A percentile compares a stretch with the other conserved stretches of the same genome.
Conservation (phyloP, 768 basidiomycete genomes). For the Tylopilus sp. region DNA sequence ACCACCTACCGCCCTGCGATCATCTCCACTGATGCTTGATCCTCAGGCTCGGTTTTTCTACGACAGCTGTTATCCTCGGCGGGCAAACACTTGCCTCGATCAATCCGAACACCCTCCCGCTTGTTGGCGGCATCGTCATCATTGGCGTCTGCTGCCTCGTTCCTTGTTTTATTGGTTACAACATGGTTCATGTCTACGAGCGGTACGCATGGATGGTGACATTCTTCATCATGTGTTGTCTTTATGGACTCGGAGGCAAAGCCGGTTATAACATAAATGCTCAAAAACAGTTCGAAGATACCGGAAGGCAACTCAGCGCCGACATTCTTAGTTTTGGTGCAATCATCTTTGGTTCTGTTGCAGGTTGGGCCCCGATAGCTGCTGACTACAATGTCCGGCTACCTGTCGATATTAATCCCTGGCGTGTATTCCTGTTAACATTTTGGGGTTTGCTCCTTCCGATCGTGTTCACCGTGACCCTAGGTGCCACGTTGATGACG, state of each 20-base stretch:
- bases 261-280: slow-evolving; percentile 45
- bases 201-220: slow-evolving; percentile 53
- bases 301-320: slow-evolving; percentile 41
- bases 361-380: slow-evolving; percentile 51
- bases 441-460: slow-evolving; percentile 52
- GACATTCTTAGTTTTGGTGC: slow-evolving; percentile 52
- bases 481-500: slow-evolving; percentile 42
- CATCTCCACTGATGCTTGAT: background rate
- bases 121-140: slow-evolving; percentile 49
- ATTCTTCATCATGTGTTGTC: slow-evolving; percentile 46
- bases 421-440: slow-evolving; percentile 46
- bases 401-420: slow-evolving; percentile 40
- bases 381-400: slow-evolving; percentile 55
- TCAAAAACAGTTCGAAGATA: slow-evolving; percentile 41
- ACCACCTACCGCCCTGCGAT: background rate
- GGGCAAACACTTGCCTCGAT: slow-evolving; percentile 50
- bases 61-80: slow-evolving; percentile 49
- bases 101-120: slow-evolving; percentile 41
- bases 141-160: slow-evolving; percentile 40
- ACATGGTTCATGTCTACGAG: slow-evolving; percentile 48
- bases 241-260: slow-evolving; percentile 47
- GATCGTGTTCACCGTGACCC: slow-evolving; percentile 33
- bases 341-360: slow-evolving; percentile 46
- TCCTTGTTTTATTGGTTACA: slow-evolving; percentile 46
- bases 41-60: slow-evolving; percentile 45